phyloP scores from a whole-genome alignment of 129 eudicot species.

The Tagetes patula region DNA sequence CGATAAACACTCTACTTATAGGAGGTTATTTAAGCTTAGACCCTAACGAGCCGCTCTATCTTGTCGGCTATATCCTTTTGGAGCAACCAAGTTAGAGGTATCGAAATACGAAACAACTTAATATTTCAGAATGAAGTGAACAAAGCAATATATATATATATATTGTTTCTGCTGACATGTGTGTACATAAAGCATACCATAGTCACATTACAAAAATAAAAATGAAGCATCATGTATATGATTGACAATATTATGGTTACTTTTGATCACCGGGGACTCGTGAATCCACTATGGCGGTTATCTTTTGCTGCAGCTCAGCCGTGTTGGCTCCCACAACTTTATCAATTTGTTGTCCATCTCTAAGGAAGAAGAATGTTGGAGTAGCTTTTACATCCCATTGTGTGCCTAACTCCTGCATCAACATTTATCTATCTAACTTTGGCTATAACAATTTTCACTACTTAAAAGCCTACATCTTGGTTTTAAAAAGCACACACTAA shows the following conservation, averaged over 20 bases:
- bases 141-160: background rate
- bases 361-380: slow-evolving; percentile 89
- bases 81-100: background rate
- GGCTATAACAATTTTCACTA: background rate
- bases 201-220: background rate
- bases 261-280: slow-evolving; percentile 28
- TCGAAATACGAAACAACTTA: background rate
- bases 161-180: slow-evolving; percentile 7
- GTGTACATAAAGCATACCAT: slow-evolving; percentile 7
- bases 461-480: no score
- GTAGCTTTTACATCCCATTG: slow-evolving; percentile 90
- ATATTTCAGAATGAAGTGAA: background rate
- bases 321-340: slow-evolving; percentile 86
- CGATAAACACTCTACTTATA: no score
- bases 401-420: slow-evolving; percentile 71
- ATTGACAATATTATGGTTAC: slow-evolving; percentile 17
- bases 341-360: slow-evolving; percentile 73
- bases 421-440: background rate
- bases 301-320: slow-evolving; percentile 64
- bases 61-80: background rate
- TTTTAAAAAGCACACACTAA: no score
- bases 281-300: slow-evolving; percentile 39
- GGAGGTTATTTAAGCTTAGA: no score
- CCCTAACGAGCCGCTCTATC: no score
- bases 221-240: background rate